phyloP scores from a whole-genome alignment of 176 grass and related monocot species.

The Musa schizocarpa region DNA sequence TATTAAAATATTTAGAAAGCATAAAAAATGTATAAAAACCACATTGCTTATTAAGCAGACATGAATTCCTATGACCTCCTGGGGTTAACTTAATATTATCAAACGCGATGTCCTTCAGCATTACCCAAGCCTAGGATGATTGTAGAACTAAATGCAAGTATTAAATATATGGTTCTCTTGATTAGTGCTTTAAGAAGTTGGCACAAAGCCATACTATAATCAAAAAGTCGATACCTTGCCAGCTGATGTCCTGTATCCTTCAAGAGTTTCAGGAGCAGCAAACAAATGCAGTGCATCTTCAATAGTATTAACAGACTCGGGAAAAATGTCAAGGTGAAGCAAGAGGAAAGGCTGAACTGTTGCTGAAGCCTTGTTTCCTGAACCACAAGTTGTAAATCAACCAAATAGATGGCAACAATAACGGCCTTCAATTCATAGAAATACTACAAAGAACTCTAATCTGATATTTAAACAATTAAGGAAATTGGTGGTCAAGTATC shows the following conservation, averaged over 20 bases:
- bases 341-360: slow-evolving; percentile 84
- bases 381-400: neutral
- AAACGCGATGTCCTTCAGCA: neutral
- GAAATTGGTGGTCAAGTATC: too few species aligned
- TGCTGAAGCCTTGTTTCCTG: slow-evolving; percentile 80
- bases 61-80: neutral
- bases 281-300: slow-evolving; percentile 74
- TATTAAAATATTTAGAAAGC: too few species aligned
- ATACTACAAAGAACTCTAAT: too few species aligned
- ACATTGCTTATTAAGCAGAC: too few species aligned
- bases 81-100: neutral
- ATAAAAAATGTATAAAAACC: too few species aligned
- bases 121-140: neutral
- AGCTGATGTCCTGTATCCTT: slow-evolving; percentile 82
- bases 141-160: neutral
- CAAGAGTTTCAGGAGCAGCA: slow-evolving; percentile 65
- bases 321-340: slow-evolving; percentile 94
- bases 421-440: too few species aligned
- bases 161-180: too few species aligned
- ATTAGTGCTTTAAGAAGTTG: neutral
- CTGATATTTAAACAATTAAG: too few species aligned
- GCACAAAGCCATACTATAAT: neutral
- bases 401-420: neutral
- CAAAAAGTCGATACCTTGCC: slow-evolving; percentile 49
- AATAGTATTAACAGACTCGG: slow-evolving; percentile 59